Conservation (phyloP, 2,329 filamentous ascomycete genomes). For the Catunica adiposa region DNA sequence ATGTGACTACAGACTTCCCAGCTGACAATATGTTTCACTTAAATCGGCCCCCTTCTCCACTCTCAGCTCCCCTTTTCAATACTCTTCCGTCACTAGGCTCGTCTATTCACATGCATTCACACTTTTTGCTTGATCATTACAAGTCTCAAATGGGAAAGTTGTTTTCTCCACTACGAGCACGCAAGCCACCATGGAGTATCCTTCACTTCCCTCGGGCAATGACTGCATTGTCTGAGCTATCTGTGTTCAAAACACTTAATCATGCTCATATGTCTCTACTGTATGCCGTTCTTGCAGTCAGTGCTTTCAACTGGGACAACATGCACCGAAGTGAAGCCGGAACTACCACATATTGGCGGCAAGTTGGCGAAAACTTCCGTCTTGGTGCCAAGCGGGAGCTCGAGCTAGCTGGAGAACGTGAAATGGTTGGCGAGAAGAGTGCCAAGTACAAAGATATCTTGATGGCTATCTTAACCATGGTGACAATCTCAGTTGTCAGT, state of each 20-base stretch:
- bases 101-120: slow-evolving; percentile 4
- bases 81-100: background rate
- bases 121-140: slow-evolving; percentile 24
- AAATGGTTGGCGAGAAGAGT: slow-evolving; percentile 21
- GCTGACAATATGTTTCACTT: background rate
- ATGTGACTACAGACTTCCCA: background rate
- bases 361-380: slow-evolving; percentile 20
- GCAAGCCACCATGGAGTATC: slow-evolving; percentile 26
- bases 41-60: background rate
- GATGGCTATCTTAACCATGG: slow-evolving; percentile 26
- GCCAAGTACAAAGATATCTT: slow-evolving; percentile 27
- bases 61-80: background rate
- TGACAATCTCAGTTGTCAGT: slow-evolving; percentile 22
- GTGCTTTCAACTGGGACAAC: slow-evolving; percentile 23
- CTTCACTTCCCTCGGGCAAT: slow-evolving; percentile 24
- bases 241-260: slow-evolving; percentile 22
- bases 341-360: slow-evolving; percentile 1
- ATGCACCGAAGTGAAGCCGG: slow-evolving; percentile 17
- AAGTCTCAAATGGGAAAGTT: slow-evolving; percentile 21
- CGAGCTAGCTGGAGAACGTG: slow-evolving; percentile 20
- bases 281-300: slow-evolving; percentile 24
- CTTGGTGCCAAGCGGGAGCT: slow-evolving; percentile 20
- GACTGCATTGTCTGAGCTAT: slow-evolving; percentile 22
- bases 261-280: slow-evolving; percentile 24
- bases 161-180: slow-evolving; percentile 23